Base-by-base conservation (phyloP, 257 asterid species). In the Plantago elongata region DNA sequence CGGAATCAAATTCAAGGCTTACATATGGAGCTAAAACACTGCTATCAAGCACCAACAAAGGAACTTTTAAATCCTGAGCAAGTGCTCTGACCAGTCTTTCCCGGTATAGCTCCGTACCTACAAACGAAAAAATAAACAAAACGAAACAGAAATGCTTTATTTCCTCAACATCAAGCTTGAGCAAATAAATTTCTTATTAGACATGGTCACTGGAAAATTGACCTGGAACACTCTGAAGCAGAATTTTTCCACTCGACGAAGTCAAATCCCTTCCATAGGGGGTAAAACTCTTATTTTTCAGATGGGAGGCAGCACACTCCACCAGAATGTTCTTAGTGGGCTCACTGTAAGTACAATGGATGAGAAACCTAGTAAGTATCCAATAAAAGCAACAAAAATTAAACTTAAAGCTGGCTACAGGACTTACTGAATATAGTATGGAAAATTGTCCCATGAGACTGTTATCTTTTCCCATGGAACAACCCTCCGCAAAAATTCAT, bases 31-130 rank as follows among this genome's bases (percentile, higher is more conserved):
- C 94, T 64, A 93, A 78, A 76, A 83, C 81, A 61, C 86, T 81
- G 83, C 91, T 83, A 76, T 93, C 96, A 58, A 93, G 95, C 74
- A 87, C 81, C 85, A 93, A 70, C 62, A 93, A 48, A 48, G 96
- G 99, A 69, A 93, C 97, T 76, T 79, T 77, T 66, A 93, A 77
- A 65, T 82, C 96, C 65, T 74, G 78, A 46, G 99, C 99, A 67
- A 93, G 87, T 69, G 97, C 96, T 72, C 89, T 81, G 78, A 93
- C 95, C 82, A 93, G 57, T 85, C 99, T 85, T 77, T 93, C 97
- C 63, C 95, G 88, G 69, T 89, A 93, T 52, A 93, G 94, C 84
- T 93, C 96, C 64, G 86, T 85, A 65, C 99, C 99, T 93, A 78
- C 65, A 72, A 49, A 69, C 66, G 70, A 69, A 63, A 71, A 51